Evolutionary conservation across 2,329 filamentous ascomycete species (phyloP), one percentile per base, ranked within the genome.

Genomic region (Chrysoporthe cubensis): DNA sequence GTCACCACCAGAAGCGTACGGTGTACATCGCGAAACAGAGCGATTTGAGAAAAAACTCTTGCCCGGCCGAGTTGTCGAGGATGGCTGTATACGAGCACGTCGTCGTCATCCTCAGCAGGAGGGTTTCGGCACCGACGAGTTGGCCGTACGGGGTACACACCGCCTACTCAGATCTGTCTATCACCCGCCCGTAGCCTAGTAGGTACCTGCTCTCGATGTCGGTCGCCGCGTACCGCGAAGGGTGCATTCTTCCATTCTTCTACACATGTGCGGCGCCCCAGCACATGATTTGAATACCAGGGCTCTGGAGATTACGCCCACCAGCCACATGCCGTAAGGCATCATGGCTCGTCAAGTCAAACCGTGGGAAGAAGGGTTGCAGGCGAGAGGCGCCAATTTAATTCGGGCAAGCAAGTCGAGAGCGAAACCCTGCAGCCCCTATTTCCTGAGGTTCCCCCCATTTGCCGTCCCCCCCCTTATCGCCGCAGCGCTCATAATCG

Each of bases 351-450:
- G 61, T 52, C 46, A 26, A 32, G 34, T 52, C 37, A 18, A 16
- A 63, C 8, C n/a, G 46, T 37, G 46, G 14, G 34, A 34, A 21
- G 46, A 46, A 42, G 21, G 34, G 57, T 54, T 43, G 61, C 57
- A 9, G 37, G 34, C 44, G 34, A 34, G 34, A 34, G 18, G 60
- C 16, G 44, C 46, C 61, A 50, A 40, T 52, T 40, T 50, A n/a
- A 50, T 50, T 59, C 37, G 57, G 57, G 37, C 57, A 40, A 11
- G n/a, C n/a, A 59, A 21, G 18, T 18, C 56, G 13, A 42, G n/a
- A 14, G n/a, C 57, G 57, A 40, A 60, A 60, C 57, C 57, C 57
- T 60, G 57, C 57, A 60, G 4, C 34, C 56, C 57, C 57, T 60
- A 60, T 60, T 60, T 60, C 37, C 40, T 44, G 57, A n/a, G 21